Evolutionary conservation across 257 asterid genomes (phyloP).

Genomic region (Linaria vulgaris): DNA sequence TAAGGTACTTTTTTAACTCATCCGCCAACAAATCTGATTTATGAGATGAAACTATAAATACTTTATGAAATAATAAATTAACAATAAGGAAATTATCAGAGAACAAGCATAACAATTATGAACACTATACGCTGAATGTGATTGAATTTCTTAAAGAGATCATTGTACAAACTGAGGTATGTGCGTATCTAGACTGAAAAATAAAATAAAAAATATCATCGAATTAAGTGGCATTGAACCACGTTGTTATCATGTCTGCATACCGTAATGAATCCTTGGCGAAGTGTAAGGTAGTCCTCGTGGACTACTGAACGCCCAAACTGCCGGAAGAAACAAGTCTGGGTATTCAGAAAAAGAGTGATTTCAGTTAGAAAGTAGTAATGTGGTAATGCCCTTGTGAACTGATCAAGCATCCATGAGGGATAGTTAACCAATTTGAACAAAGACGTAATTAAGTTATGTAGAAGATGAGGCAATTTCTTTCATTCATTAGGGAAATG

Average conservation of each 20-base stretch:
- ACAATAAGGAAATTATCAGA: too few relatives aligned
- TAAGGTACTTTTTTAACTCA: too few relatives aligned
- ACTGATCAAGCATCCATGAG: too few relatives aligned
- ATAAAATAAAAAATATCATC: neutral
- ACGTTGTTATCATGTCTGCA: conserved; percentile 23
- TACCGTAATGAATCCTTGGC: conserved; percentile 94
- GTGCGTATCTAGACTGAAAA: neutral
- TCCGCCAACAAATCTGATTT: too few relatives aligned
- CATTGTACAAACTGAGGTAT: too few relatives aligned
- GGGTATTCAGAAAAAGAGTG: conserved; percentile 31
- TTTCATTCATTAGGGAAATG: too few relatives aligned
- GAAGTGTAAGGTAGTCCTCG: conserved; percentile 92
- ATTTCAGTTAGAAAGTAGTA: conserved; percentile 16
- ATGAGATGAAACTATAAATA: too few relatives aligned
- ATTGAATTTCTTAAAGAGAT: too few relatives aligned
- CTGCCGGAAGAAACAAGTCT: conserved; percentile 96
- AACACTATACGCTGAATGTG: too few relatives aligned
- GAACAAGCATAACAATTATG: too few relatives aligned
- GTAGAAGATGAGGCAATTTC: neutral
- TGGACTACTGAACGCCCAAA: conserved; percentile 92
- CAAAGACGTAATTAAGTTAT: neutral
- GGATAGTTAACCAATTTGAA: neutral
- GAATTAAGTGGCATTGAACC: neutral
- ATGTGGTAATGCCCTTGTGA: too few relatives aligned
- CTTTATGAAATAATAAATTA: too few relatives aligned